Evolutionary conservation across 2,329 filamentous ascomycete genomes (phyloP).

Genomic region (Pseudocercospora pini-densiflorae): DNA sequence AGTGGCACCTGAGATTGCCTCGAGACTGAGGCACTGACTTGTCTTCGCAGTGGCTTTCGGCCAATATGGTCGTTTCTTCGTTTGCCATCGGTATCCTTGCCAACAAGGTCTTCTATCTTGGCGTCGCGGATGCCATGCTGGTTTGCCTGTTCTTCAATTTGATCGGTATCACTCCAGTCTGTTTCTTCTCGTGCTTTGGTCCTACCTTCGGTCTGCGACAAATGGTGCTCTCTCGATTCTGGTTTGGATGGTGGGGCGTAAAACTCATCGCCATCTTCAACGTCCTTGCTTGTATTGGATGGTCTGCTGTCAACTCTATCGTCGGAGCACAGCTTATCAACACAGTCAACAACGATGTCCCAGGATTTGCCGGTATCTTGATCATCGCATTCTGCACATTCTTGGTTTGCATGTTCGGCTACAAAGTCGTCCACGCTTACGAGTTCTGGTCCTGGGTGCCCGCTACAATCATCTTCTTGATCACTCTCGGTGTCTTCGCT

Average conservation of each 20-base stretch:
- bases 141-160: constrained; percentile 77
- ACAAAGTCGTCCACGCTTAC: constrained; percentile 76
- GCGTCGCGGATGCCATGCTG: constrained; percentile 74
- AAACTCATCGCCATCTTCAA: constrained; percentile 67
- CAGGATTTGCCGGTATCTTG: constrained; percentile 74
- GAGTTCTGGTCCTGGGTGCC: constrained; percentile 78
- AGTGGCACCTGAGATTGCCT: not conserved
- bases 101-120: constrained; percentile 69
- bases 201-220: constrained; percentile 75
- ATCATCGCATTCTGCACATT: constrained; percentile 73
- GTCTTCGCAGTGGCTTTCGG: constrained; percentile 68
- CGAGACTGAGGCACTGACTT: constrained; percentile 9
- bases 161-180: constrained; percentile 72
- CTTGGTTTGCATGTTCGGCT: constrained; percentile 72
- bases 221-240: constrained; percentile 80
- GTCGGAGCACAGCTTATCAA: constrained; percentile 79
- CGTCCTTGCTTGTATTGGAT: constrained; percentile 72
- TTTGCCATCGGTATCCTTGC: constrained; percentile 77
- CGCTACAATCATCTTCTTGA: constrained; percentile 72
- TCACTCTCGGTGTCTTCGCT: constrained; percentile 70
- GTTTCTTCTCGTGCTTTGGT: constrained; percentile 78
- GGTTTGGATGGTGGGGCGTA: constrained; percentile 62
- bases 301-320: constrained; percentile 78
- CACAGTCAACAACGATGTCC: constrained; percentile 71
- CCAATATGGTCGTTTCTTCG: constrained; percentile 77